A percentile compares a stretch with the other conserved stretches of the same genome.
These are phyloP conservation scores for Entoloma clypeatum DNA, from an alignment of 1,284 basidiomycete genomes.

Conservation along the genomic window DNA sequence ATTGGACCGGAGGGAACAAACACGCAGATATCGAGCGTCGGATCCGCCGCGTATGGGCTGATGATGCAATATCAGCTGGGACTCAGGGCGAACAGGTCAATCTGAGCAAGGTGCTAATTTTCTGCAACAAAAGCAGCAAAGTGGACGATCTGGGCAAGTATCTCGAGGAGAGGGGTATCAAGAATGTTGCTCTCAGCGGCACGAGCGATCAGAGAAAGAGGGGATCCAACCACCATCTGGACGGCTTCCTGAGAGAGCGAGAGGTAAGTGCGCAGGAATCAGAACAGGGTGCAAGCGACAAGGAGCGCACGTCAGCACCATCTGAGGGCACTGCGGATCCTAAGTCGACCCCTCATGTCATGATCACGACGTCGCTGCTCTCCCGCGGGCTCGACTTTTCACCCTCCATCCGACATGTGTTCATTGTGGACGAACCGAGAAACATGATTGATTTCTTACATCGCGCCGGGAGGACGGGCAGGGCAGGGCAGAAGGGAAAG, in stretches of 20 bases:
- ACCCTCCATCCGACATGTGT: constrained; percentile 70
- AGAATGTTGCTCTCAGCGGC: constrained; percentile 55
- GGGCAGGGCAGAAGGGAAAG: constrained; percentile 62
- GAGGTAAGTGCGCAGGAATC: constrained; percentile 13
- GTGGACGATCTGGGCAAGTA: constrained; percentile 57
- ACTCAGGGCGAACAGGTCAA: constrained; percentile 13
- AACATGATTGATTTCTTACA: constrained; percentile 90
- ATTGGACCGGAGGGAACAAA: constrained; percentile 76
- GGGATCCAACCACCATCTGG: constrained; percentile 72
- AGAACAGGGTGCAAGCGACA: constrained; percentile 2
- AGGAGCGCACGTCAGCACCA: constrained; percentile 2
- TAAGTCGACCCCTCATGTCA: constrained; percentile 52
- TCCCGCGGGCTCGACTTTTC: constrained; percentile 90
- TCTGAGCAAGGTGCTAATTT: constrained; percentile 68
- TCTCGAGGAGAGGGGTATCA: constrained; percentile 58
- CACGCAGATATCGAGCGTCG: constrained; percentile 74
- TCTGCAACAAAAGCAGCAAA: constrained; percentile 73
- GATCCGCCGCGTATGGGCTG: constrained; percentile 69
- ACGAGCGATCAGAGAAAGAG: constrained; percentile 50
- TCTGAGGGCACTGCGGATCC: constrained; percentile 18
- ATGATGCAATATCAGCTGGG: constrained; percentile 40
- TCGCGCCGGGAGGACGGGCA: constrained; percentile 78
- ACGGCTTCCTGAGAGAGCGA: constrained; percentile 58
- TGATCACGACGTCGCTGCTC: constrained; percentile 86
- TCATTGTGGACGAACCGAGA: constrained; percentile 80